phyloP scores from a whole-genome alignment of 1,139 yeast genomes.

The Chernovozyma aurita region DNA sequence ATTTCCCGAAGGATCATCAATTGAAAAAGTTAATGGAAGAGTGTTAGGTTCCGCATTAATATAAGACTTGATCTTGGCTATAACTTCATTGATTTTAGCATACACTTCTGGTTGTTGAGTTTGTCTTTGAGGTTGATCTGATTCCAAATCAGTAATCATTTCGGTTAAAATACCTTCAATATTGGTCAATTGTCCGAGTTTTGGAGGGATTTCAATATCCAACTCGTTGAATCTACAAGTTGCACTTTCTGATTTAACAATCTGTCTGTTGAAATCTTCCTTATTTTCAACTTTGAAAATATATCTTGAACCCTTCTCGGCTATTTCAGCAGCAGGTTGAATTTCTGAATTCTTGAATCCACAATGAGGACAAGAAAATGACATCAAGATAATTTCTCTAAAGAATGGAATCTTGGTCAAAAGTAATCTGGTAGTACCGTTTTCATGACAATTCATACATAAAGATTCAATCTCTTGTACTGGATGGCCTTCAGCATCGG shows the following conservation, averaged over 20 bases:
- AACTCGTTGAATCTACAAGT: slow-evolving; percentile 77
- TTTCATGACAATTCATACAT: slow-evolving; percentile 91
- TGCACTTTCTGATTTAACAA: slow-evolving; percentile 87
- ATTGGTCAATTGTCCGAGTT: slow-evolving; percentile 88
- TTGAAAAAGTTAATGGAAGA: slow-evolving; percentile 72
- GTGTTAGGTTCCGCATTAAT: slow-evolving; percentile 62
- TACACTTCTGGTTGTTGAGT: slow-evolving; percentile 67
- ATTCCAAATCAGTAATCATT: slow-evolving; percentile 74
- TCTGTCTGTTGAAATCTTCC: slow-evolving; percentile 81
- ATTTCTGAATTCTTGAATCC: slow-evolving; percentile 86
- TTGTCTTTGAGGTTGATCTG: slow-evolving; percentile 80
- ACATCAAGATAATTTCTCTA: slow-evolving; percentile 89
- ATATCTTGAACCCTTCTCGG: slow-evolving; percentile 81
- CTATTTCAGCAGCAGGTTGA: slow-evolving; percentile 88
- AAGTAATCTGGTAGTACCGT: slow-evolving; percentile 78
- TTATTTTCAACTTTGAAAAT: slow-evolving; percentile 64
- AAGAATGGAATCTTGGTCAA: slow-evolving; percentile 89
- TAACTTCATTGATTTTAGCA: slow-evolving; percentile 68
- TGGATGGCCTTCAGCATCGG: slow-evolving; percentile 90
- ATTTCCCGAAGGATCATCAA: slow-evolving; percentile 96
- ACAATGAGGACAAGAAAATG: slow-evolving; percentile 95
- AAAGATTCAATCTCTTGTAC: slow-evolving; percentile 92
- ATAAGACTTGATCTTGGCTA: slow-evolving; percentile 53
- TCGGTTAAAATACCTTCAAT: slow-evolving; percentile 85
- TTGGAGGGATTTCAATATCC: slow-evolving; percentile 93